Conservation (phyloP, 805 yeast species). For the Candida ipomoeae region DNA sequence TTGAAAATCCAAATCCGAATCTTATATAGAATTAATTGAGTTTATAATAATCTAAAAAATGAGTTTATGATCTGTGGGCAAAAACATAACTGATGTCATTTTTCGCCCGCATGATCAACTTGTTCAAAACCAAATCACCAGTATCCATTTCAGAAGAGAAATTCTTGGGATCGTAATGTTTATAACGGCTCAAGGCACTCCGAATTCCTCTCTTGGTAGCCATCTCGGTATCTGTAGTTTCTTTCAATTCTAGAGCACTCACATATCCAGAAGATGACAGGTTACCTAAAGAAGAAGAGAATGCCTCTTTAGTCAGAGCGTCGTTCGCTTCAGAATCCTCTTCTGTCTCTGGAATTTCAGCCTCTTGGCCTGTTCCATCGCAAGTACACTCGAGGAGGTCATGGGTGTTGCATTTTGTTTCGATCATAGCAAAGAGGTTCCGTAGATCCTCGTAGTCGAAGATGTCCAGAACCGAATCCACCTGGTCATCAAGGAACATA, state of each 20-base stretch:
- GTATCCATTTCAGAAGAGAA: constrained; percentile 6
- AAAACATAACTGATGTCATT: constrained; percentile 14
- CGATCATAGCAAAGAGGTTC: constrained; percentile 63
- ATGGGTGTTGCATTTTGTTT: constrained; percentile 66
- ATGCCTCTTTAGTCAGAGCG: neutral
- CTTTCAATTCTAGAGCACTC: constrained; percentile 49
- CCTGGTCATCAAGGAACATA: constrained; percentile 49
- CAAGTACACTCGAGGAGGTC: constrained; percentile 68
- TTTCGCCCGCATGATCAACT: constrained; percentile 8
- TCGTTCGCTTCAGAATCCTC: constrained; percentile 2
- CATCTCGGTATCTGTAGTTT: constrained; percentile 21
- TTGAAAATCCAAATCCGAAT: no score
- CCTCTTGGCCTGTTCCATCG: constrained; percentile 36
- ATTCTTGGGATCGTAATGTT: constrained; percentile 53
- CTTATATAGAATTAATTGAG: no score
- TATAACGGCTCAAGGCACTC: constrained; percentile 57
- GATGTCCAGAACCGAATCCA: constrained; percentile 52
- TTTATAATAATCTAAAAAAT: no score
- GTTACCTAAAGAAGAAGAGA: neutral
- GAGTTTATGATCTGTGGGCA: constrained; percentile 4
- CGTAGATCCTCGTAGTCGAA: constrained; percentile 67
- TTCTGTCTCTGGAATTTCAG: constrained; percentile 14
- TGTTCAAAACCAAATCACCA: constrained; percentile 14
- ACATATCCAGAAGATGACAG: constrained; percentile 37
- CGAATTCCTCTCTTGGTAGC: constrained; percentile 44